phyloP scores from a whole-genome alignment of 2,329 filamentous ascomycete genomes.

The Ampelomyces quisqualis region DNA sequence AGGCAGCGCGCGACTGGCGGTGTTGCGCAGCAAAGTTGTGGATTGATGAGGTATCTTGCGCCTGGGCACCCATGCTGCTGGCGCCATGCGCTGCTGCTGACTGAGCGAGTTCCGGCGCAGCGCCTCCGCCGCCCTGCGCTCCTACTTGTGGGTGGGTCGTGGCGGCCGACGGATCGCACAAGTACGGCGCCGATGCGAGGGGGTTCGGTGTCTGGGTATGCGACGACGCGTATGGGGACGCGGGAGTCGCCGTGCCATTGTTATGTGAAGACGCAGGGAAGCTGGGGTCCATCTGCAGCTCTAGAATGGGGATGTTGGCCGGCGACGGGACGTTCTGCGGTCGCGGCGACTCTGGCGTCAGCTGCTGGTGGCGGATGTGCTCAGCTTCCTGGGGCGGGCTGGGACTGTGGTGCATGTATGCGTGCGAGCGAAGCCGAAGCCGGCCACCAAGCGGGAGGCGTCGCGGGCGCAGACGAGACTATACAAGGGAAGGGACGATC shows the following conservation, averaged over 20 bases:
- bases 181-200: constrained; percentile 33
- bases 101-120: constrained; percentile 25
- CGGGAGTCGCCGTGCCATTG: constrained; percentile 42
- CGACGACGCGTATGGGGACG: constrained; percentile 37
- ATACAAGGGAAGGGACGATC: constrained; percentile 9
- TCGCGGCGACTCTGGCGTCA: constrained; percentile 70
- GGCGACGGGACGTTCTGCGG: constrained; percentile 68
- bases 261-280: constrained; percentile 68
- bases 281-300: constrained; percentile 70
- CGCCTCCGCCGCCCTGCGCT: constrained; percentile 24
- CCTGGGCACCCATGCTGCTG: constrained; percentile 32
- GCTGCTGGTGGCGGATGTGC: constrained; percentile 64
- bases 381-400: constrained; percentile 57
- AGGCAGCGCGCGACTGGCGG: constrained; percentile 33
- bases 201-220: constrained; percentile 37
- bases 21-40: constrained; percentile 40
- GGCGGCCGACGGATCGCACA: constrained; percentile 28
- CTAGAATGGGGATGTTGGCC: constrained; percentile 66
- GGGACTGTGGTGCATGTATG: constrained; percentile 57
- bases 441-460: constrained; percentile 15
- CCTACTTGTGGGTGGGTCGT: constrained; percentile 26
- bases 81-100: constrained; percentile 28
- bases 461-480: constrained; percentile 9
- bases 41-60: constrained; percentile 43
- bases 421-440: constrained; percentile 22